Percentiles rank a stretch among this genome's conserved stretches.
phyloP scores from a whole-genome alignment of 495 filamentous ascomycete genomes.

The Bryoglossum gracile region DNA sequence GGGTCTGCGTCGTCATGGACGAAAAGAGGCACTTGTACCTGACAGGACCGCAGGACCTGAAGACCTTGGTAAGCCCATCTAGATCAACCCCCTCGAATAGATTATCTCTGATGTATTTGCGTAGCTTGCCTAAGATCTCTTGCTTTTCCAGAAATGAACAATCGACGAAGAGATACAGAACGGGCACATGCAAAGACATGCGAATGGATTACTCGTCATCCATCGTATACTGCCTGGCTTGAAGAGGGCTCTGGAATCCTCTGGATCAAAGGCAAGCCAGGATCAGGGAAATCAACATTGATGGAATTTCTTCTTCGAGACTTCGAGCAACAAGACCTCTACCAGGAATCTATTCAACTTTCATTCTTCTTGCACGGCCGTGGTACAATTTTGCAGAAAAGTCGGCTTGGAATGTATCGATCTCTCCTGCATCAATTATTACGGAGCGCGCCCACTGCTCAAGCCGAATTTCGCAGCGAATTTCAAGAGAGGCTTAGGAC shows the following conservation, averaged over 20 bases:
- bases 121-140: constrained; percentile 17
- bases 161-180: constrained; percentile 8
- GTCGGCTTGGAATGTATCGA: constrained; percentile 30
- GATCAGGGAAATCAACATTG: constrained; percentile 41
- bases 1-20: constrained; percentile 6
- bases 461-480: constrained; percentile 9
- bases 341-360: constrained; percentile 21
- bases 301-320: constrained; percentile 25
- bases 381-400: constrained; percentile 29
- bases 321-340: background rate
- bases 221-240: constrained; percentile 12
- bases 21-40: constrained; percentile 1
- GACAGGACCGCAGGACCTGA: constrained; percentile 1
- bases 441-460: constrained; percentile 5
- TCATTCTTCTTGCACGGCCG: constrained; percentile 35
- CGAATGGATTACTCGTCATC: constrained; percentile 8
- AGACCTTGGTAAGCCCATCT: constrained; percentile 7
- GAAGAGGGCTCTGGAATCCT: constrained; percentile 23
- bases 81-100: constrained; percentile 2
- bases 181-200: constrained; percentile 9
- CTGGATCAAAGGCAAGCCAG: constrained; percentile 43
- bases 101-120: constrained; percentile 6
- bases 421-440: constrained; percentile 32
- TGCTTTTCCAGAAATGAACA: constrained; percentile 9
- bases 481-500: constrained; percentile 14